Conservation (phyloP, 2,329 filamentous ascomycete species). For the Ceratocystis alfenasii region DNA sequence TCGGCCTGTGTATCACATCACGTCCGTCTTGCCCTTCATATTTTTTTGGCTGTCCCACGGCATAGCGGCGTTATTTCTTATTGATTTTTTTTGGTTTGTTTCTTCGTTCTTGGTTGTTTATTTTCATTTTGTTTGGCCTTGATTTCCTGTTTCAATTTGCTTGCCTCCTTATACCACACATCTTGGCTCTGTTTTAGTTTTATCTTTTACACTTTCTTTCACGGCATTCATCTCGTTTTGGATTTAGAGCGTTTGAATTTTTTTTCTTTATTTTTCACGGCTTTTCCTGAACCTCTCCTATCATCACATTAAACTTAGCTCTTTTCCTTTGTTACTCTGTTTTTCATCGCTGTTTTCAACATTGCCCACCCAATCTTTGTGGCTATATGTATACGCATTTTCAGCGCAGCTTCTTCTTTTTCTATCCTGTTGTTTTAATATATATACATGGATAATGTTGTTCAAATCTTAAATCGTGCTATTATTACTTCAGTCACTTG, state of each 20-base stretch:
- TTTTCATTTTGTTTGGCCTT: not conserved
- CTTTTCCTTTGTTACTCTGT: not conserved
- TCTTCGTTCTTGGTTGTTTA: not conserved
- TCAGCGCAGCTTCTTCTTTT: not conserved
- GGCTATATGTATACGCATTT: not conserved
- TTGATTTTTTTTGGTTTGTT: not conserved
- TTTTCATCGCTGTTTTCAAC: not conserved
- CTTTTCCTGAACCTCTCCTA: not conserved
- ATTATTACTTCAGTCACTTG: not conserved
- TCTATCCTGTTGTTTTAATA: not conserved
- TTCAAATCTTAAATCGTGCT: not conserved
- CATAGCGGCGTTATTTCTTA: conserved; percentile 3
- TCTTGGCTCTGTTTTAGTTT: not conserved
- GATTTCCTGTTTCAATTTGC: not conserved
- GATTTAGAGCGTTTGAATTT: conserved; percentile 3
- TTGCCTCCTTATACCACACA: not conserved
- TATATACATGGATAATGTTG: not conserved
- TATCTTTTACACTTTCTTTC: not conserved
- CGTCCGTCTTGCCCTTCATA: not conserved
- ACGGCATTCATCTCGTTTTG: conserved; percentile 3
- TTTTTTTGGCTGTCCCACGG: not conserved
- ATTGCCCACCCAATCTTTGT: not conserved
- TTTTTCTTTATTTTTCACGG: conserved; percentile 3
- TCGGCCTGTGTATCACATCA: not conserved
- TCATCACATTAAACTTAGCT: not conserved